Conservation (phyloP, 2,329 filamentous ascomycete species). For the Paecilomyces dactylethromorphus region DNA sequence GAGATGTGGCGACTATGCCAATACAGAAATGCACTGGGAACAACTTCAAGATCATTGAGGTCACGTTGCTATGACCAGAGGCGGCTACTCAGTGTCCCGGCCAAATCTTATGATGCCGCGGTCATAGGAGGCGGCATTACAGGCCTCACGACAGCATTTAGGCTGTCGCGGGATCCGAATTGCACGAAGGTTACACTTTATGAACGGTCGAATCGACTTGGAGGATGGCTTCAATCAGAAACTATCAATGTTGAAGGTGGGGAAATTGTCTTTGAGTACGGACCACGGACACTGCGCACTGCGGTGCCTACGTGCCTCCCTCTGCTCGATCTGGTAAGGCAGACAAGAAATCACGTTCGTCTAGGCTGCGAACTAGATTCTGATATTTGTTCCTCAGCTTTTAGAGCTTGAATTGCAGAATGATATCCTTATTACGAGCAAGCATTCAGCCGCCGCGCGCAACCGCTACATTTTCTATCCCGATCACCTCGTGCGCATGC, state of each 20-base stretch:
- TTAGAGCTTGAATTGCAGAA: constrained; percentile 50
- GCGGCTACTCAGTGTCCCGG: constrained; percentile 14
- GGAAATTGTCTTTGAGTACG: constrained; percentile 71
- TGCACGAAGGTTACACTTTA: constrained; percentile 71
- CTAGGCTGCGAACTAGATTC: constrained; percentile 2
- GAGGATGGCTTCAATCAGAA: constrained; percentile 77
- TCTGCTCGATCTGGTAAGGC: constrained; percentile 62
- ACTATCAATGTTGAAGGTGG: constrained; percentile 52
- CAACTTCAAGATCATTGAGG: constrained; percentile 12
- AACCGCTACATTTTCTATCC: constrained; percentile 86
- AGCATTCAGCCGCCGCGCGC: constrained; percentile 44
- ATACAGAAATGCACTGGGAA: constrained; percentile 14
- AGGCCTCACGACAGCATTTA: constrained; percentile 71
- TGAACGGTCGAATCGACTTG: constrained; percentile 62
- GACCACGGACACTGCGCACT: constrained; percentile 68
- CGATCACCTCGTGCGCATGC: constrained; percentile 66
- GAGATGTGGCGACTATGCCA: constrained; percentile 22
- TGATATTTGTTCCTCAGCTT: constrained; percentile 39
- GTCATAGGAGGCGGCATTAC: constrained; percentile 78
- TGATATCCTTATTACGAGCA: constrained; percentile 50
- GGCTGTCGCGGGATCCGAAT: constrained; percentile 63
- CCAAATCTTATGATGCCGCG: constrained; percentile 46
- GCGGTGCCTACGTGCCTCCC: constrained; percentile 54
- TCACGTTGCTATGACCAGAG: constrained; percentile 7
- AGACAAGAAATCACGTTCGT: constrained; percentile 1